phyloP scores from a whole-genome alignment of 2,329 filamentous ascomycete genomes.

The Aspergillus terreus region DNA sequence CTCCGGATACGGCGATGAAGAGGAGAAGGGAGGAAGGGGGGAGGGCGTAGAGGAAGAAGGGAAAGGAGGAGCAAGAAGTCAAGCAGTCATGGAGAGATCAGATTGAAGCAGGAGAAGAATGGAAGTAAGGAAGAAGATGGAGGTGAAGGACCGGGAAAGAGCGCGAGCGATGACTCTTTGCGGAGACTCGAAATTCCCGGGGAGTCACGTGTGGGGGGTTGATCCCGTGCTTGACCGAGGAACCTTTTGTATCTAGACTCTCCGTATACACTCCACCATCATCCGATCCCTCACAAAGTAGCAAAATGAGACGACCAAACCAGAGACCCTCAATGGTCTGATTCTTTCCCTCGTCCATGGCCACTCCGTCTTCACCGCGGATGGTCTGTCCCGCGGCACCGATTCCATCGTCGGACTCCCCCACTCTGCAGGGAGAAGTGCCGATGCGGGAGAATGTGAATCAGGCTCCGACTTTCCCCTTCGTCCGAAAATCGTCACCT shows the following conservation, averaged over 20 bases:
- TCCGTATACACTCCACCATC: not conserved
- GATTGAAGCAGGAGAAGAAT: slow-evolving; percentile 2
- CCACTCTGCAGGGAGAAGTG: slow-evolving; percentile 8
- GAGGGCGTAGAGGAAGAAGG: not conserved
- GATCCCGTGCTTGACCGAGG: slow-evolving; percentile 20
- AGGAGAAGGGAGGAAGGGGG: not conserved
- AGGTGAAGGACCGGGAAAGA: not conserved
- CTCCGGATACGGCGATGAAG: not conserved
- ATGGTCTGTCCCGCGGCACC: not conserved
- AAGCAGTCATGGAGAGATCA: not conserved
- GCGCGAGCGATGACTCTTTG: slow-evolving; percentile 15
- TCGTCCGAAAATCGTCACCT: slow-evolving; percentile 21
- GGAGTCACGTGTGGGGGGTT: slow-evolving; percentile 23
- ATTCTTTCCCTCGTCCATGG: not conserved
- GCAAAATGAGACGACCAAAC: not conserved
- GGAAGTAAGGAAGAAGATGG: slow-evolving; percentile 7
- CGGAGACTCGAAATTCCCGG: slow-evolving; percentile 21
- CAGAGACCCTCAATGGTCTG: not conserved
- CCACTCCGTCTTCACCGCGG: not conserved
- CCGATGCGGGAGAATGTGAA: slow-evolving; percentile 13
- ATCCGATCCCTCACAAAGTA: not conserved
- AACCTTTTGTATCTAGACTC: not conserved
- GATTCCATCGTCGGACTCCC: slow-evolving; percentile 1
- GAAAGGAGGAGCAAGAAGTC: not conserved
- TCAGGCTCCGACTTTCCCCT: slow-evolving; percentile 26